Percentiles rank a stretch among this genome's conserved stretches.
Conservation (phyloP, 2,329 filamentous ascomycete genomes). For the Xylariaceae sp. region DNA sequence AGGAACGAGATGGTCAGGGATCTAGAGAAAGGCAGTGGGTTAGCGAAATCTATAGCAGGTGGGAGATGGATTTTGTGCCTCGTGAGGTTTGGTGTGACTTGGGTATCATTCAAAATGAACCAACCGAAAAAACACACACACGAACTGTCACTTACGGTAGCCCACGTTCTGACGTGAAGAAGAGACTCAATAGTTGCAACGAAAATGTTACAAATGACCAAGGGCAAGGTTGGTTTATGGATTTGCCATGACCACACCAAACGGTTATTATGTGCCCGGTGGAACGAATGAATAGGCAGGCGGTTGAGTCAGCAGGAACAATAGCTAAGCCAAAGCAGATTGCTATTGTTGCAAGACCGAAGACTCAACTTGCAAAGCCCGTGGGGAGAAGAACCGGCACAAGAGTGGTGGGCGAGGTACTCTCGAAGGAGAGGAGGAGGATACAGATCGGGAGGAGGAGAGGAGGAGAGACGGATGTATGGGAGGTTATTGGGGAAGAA, state of each 20-base stretch:
- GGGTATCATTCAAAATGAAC: too few species aligned
- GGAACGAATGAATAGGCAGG: constrained; percentile 2
- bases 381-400: neutral
- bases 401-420: constrained; percentile 2
- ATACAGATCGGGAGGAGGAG: neutral
- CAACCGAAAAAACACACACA: too few species aligned
- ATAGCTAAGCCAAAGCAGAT: neutral
- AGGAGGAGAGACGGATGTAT: neutral
- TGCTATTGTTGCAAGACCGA: neutral
- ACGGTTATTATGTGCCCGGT: neutral
- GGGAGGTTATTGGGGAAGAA: too few species aligned
- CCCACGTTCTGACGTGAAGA: neutral
- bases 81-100: too few species aligned
- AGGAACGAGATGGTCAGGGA: too few species aligned
- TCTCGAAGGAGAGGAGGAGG: constrained; percentile 7
- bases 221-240: constrained; percentile 5
- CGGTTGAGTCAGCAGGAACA: constrained; percentile 3
- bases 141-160: neutral
- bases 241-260: constrained; percentile 12
- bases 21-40: too few species aligned
- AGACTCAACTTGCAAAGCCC: neutral
- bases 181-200: neutral
- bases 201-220: constrained; percentile 13
- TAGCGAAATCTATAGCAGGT: too few species aligned
- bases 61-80: too few species aligned